Base-by-base conservation (phyloP, 371 early-diverging fungal genomes). In the Zychaea mexicana region DNA sequence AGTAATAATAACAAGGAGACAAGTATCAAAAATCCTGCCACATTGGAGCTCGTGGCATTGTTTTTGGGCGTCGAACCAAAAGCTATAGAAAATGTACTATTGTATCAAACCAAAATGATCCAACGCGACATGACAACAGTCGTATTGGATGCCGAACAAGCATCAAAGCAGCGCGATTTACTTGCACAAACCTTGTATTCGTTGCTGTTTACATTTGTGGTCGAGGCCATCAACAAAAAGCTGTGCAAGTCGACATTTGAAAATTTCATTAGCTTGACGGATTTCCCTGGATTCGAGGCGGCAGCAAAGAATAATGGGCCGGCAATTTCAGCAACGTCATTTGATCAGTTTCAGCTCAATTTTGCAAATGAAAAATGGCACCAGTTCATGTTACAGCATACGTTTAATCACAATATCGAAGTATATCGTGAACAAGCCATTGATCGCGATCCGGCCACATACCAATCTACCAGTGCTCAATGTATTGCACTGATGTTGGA, bases 211-310 rank as follows among this genome's bases (percentile, higher is more conserved):
- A 81, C 85, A 12, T 96, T 94, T 91, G 66, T 97, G n/a, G 83
- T 95, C 27, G 96, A 96, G 71, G 86, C 86, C 56, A 81, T 94
- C 72, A 96, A 96, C 77, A 72, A 78, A n/a, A 85, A 89, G 22
- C 76, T 94, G 24, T 83, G 85, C 71, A 83, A 82, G 52, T 81
- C 72, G 13, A 74, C 81, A 7, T 73, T 70, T 45, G 77, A 83
- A 31, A 89, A 90, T 66, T 88, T 90, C 62, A 81, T 90, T 28
- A 88, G 84, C 13, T 63, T 89, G 12, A 66, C 90, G 32, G 89
- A 90, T 61, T 79, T 88, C 61, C 80, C 83, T 13, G 88, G 89
- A 0, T 36, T 36, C 13, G 68, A 64, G 13, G 21, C 26, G 39
- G 49, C 42, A 15, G 15, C 31, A 36, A 56, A 46, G 15, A 59